A percentile compares a stretch with the other conserved stretches of the same genome.
These are phyloP conservation scores for Podaxis pistillaris DNA, from an alignment of 768 basidiomycete species.

Conservation along the genomic window DNA sequence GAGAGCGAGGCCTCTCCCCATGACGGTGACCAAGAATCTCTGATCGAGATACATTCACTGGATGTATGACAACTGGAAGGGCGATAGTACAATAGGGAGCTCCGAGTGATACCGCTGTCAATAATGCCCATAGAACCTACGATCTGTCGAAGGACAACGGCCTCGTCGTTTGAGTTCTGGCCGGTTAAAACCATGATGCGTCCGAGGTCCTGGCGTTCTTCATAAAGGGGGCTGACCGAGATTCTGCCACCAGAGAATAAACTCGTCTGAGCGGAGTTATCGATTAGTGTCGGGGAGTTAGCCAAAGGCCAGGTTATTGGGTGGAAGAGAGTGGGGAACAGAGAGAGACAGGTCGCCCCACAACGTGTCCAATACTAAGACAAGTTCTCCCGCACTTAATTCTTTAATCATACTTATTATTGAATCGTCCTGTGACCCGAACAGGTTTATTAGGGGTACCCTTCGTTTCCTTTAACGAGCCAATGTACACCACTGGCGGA, in stretches of 20 bases:
- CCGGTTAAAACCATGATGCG: constrained; percentile 84
- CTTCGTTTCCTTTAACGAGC: not conserved
- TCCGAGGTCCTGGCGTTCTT: constrained; percentile 30
- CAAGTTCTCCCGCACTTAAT: constrained; percentile 86
- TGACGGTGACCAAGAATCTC: constrained; percentile 66
- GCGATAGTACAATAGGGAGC: constrained; percentile 83
- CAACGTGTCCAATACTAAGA: constrained; percentile 63
- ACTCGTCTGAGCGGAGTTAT: constrained; percentile 47
- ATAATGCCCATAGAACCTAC: constrained; percentile 90
- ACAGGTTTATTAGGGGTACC: not conserved
- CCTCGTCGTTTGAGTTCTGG: constrained; percentile 75
- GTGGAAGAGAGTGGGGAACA: not conserved
- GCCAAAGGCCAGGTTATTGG: not conserved
- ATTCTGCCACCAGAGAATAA: constrained; percentile 25
- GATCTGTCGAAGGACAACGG: constrained; percentile 71
- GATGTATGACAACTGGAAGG: constrained; percentile 1
- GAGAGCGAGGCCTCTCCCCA: constrained; percentile 51
- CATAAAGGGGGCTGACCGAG: not conserved
- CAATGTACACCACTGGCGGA: constrained; percentile 51
- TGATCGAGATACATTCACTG: constrained; percentile 30
- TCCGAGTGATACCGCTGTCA: constrained; percentile 54
- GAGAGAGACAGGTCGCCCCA: constrained; percentile 47
- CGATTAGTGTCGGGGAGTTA: not conserved
- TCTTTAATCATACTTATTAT: constrained; percentile 88
- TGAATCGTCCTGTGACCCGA: constrained; percentile 53